These are phyloP conservation scores for Prunus davidiana DNA, from an alignment of 306 rosid genomes.

Conservation along the genomic window DNA sequence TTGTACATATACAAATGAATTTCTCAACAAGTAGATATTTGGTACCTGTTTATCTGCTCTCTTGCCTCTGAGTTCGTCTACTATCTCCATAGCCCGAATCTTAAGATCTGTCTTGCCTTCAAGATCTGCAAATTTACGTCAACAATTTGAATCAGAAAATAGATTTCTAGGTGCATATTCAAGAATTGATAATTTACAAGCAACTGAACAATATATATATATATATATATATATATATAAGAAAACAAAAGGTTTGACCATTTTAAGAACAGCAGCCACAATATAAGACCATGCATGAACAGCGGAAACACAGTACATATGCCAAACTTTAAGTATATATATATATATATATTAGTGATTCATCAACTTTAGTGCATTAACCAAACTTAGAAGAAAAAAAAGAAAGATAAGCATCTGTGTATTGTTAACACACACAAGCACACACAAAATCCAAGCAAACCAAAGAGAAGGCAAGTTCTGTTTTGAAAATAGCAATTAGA, in stretches of 20 bases:
- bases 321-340: background rate
- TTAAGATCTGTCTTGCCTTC: constrained; percentile 94
- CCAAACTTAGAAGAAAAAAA: background rate
- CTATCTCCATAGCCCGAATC: constrained; percentile 84
- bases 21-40: background rate
- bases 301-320: background rate
- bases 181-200: no score
- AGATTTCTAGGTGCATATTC: background rate
- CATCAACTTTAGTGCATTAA: background rate
- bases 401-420: background rate
- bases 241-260: background rate
- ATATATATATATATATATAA: background rate
- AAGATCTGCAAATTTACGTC: constrained; percentile 57
- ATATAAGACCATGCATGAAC: background rate
- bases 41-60: constrained; percentile 95
- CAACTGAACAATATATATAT: background rate
- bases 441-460: background rate
- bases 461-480: background rate
- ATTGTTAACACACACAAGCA: background rate
- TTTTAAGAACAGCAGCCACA: background rate
- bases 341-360: background rate
- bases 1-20: background rate
- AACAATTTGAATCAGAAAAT: background rate
- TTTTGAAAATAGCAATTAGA: constrained; percentile 3
- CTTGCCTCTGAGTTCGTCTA: constrained; percentile 85